phyloP scores from a whole-genome alignment of 306 rosid species.

The Dryas drummondii region DNA sequence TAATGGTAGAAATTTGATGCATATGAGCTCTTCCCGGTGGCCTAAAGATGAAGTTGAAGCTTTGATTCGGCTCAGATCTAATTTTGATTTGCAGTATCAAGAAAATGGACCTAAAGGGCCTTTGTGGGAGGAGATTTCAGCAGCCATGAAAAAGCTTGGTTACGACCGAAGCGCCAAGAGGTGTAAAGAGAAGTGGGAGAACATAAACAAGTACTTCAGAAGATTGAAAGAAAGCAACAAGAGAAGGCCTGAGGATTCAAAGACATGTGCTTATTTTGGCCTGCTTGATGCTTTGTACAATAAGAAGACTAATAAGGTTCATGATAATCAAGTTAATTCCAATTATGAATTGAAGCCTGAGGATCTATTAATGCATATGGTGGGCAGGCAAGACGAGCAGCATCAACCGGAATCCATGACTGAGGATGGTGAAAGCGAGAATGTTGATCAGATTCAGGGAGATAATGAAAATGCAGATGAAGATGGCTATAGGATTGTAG shows the following conservation, averaged over 20 bases:
- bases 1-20: constrained; percentile 38
- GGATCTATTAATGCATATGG: constrained; percentile 78
- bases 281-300: constrained; percentile 65
- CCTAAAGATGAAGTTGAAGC: constrained; percentile 81
- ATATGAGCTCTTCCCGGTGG: constrained; percentile 61
- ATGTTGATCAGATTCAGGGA: constrained; percentile 33
- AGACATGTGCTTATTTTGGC: constrained; percentile 75
- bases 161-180: constrained; percentile 71
- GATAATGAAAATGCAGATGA: constrained; percentile 32
- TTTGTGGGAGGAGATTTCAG: constrained; percentile 76
- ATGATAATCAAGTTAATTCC: constrained; percentile 34
- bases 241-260: constrained; percentile 64
- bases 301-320: constrained; percentile 38
- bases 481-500: constrained; percentile 35
- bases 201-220: constrained; percentile 86
- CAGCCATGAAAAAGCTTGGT: constrained; percentile 60
- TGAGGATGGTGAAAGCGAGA: constrained; percentile 44
- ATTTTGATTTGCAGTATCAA: constrained; percentile 48
- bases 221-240: constrained; percentile 75
- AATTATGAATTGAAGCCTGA: constrained; percentile 61
- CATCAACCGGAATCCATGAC: constrained; percentile 34
- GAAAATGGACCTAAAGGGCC: constrained; percentile 65
- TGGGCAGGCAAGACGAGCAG: constrained; percentile 50
- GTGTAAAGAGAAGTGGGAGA: constrained; percentile 98
- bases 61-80: constrained; percentile 63